Conservation (phyloP, 2,329 filamentous ascomycete genomes). For the Elsinoe ampelina region DNA sequence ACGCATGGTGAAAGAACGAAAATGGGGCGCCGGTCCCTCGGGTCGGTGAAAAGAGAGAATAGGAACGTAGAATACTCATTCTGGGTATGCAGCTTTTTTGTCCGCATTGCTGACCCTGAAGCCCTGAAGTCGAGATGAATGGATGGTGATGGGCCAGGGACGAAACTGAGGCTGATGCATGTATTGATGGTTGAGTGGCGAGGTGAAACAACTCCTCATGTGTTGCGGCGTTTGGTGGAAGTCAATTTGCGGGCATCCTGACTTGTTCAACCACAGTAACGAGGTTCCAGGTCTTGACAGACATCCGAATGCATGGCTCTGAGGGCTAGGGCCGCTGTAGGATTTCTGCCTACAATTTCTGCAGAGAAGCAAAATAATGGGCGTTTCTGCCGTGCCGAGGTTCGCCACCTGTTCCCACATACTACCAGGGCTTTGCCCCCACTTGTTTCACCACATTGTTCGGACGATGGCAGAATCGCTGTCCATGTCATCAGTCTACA, state of each 20-base stretch:
- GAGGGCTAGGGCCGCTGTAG: neutral
- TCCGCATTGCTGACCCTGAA: neutral
- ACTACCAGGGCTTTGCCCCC: no score
- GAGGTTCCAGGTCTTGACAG: neutral
- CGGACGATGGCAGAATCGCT: no score
- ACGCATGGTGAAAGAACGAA: neutral
- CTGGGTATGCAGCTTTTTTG: neutral
- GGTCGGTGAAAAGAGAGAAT: neutral
- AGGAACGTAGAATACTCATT: neutral
- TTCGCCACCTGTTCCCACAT: neutral
- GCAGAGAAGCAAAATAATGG: neutral
- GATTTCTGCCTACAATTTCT: neutral
- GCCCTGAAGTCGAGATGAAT: neutral
- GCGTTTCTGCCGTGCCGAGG: neutral
- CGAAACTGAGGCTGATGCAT: slow-evolving; percentile 2
- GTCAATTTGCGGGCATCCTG: neutral
- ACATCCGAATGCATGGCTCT: neutral
- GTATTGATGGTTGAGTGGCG: neutral
- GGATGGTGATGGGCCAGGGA: neutral
- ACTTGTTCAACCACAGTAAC: neutral
- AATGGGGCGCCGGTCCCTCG: neutral
- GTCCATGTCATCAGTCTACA: neutral
- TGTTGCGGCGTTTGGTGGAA: neutral
- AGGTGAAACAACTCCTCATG: neutral
- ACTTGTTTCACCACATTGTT: no score